Conservation (phyloP, 2,329 filamentous ascomycete species). For the Akanthomyces muscarius region DNA sequence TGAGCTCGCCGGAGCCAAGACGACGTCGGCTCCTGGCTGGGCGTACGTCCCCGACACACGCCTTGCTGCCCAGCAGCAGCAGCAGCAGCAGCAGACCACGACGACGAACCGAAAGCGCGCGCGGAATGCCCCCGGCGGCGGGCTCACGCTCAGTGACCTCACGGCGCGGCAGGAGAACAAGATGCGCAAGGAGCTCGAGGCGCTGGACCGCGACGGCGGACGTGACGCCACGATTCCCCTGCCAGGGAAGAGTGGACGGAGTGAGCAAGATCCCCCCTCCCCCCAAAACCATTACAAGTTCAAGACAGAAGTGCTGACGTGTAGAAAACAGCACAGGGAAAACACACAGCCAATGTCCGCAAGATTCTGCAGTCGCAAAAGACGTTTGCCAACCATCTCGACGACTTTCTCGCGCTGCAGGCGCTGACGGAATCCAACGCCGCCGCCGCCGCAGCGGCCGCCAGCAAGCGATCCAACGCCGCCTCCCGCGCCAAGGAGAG, state of each 20-base stretch:
- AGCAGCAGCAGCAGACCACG: constrained; percentile 39
- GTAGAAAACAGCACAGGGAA: constrained; percentile 38
- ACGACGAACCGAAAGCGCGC: constrained; percentile 67
- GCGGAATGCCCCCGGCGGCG: constrained; percentile 49
- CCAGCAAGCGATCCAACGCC: constrained; percentile 25
- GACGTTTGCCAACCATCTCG: constrained; percentile 77
- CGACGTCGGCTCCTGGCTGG: constrained; percentile 77
- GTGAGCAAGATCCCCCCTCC: constrained; percentile 25
- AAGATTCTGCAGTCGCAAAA: constrained; percentile 77
- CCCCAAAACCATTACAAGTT: too few relatives aligned
- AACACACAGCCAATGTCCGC: constrained; percentile 66
- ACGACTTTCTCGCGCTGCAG: constrained; percentile 68
- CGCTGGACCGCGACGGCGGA: constrained; percentile 76
- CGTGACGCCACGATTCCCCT: constrained; percentile 69
- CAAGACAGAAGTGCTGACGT: background rate
- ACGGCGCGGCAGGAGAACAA: constrained; percentile 80
- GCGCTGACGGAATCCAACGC: constrained; percentile 39
- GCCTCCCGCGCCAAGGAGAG: constrained; percentile 22
- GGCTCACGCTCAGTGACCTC: constrained; percentile 57
- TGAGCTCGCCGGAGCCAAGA: constrained; percentile 69
- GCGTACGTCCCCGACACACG: constrained; percentile 80
- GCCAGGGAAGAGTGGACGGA: constrained; percentile 48
- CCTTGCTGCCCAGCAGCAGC: constrained; percentile 42
- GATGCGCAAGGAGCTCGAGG: constrained; percentile 74
- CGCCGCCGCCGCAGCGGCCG: constrained; percentile 27